Evolutionary conservation across 805 yeast species (phyloP).

Genomic region (Cyberlindnera subsufficiens): DNA sequence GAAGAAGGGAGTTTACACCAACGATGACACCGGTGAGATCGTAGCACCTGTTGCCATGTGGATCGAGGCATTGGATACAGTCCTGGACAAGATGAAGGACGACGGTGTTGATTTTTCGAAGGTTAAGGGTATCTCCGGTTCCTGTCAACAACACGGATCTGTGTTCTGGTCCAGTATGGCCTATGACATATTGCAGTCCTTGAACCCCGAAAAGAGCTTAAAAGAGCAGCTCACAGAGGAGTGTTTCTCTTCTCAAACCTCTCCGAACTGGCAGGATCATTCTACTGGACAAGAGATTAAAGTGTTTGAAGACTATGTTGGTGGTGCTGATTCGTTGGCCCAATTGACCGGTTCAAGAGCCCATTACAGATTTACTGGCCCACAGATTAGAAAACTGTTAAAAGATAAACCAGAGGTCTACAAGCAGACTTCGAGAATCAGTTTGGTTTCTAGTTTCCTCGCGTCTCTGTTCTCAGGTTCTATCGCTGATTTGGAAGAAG

Average conservation of each 20-base stretch:
- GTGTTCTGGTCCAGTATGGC: constrained; percentile 68
- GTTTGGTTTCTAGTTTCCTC: constrained; percentile 74
- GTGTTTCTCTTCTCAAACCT: constrained; percentile 56
- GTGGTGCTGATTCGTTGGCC: constrained; percentile 58
- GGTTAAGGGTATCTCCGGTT: constrained; percentile 71
- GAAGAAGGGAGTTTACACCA: constrained; percentile 63
- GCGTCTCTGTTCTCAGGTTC: constrained; percentile 65
- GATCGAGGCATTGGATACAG: constrained; percentile 73
- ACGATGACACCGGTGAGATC: constrained; percentile 52
- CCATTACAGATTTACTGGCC: constrained; percentile 85
- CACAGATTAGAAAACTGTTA: constrained; percentile 77
- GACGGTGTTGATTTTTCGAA: constrained; percentile 49
- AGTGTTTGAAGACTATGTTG: constrained; percentile 53
- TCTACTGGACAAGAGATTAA: constrained; percentile 68
- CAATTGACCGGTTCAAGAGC: constrained; percentile 77
- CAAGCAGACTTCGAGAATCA: constrained; percentile 51
- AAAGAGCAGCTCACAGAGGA: constrained; percentile 39
- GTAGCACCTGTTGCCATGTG: constrained; percentile 85
- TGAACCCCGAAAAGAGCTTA: constrained; percentile 31
- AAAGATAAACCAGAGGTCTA: constrained; percentile 47
- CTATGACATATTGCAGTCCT: constrained; percentile 29
- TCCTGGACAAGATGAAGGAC: constrained; percentile 44
- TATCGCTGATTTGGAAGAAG: constrained; percentile 62
- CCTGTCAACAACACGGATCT: constrained; percentile 91
- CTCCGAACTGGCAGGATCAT: constrained; percentile 96